phyloP scores from a whole-genome alignment of 352 stramenopile species.

The Hyphochytrium catenoides region DNA sequence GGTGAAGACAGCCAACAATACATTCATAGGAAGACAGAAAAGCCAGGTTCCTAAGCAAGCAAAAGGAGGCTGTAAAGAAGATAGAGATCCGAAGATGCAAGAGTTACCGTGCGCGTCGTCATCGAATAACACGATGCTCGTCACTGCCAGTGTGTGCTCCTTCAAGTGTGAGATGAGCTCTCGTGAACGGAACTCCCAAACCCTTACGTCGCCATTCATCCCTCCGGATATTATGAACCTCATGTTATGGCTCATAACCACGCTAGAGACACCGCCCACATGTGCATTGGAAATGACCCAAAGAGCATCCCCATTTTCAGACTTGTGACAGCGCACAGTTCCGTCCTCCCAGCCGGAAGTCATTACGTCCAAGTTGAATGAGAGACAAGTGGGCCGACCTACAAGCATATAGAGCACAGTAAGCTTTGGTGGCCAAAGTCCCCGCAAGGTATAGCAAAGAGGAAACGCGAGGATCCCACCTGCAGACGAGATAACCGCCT shows the following conservation, averaged over 20 bases:
- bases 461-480: no score
- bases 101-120: slow-evolving; percentile 71
- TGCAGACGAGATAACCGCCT: slow-evolving; percentile 23
- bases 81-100: slow-evolving; percentile 46
- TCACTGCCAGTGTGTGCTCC: slow-evolving; percentile 66
- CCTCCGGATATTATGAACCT: slow-evolving; percentile 55
- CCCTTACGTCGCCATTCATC: slow-evolving; percentile 52
- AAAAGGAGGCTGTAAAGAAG: no score
- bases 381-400: slow-evolving; percentile 34
- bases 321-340: slow-evolving; percentile 54
- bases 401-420: no score
- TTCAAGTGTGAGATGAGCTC: slow-evolving; percentile 72
- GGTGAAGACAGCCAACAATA: no score
- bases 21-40: no score
- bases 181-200: slow-evolving; percentile 75
- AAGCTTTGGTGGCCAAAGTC: no score
- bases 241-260: slow-evolving; percentile 68
- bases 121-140: slow-evolving; percentile 48
- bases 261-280: slow-evolving; percentile 55
- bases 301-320: slow-evolving; percentile 41
- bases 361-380: slow-evolving; percentile 56
- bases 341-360: slow-evolving; percentile 71
- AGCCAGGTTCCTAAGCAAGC: no score
- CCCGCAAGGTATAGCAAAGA: no score
- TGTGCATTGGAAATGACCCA: slow-evolving; percentile 75